Evolutionary conservation across 805 yeast genomes (phyloP).

Genomic region (Kuraishia hungarica): DNA sequence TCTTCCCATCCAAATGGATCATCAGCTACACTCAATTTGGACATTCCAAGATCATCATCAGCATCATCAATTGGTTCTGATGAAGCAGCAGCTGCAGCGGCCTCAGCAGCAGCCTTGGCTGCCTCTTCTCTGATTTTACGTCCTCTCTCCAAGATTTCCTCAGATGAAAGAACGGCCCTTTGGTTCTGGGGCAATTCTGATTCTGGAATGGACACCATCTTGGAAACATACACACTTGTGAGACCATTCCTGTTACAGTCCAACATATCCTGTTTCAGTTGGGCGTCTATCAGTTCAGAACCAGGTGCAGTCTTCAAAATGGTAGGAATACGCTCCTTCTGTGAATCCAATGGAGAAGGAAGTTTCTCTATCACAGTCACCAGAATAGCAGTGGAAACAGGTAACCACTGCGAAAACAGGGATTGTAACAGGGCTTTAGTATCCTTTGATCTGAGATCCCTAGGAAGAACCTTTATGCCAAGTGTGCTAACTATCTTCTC

Average conservation of each 20-base stretch:
- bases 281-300: constrained; percentile 35
- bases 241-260: constrained; percentile 64
- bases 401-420: constrained; percentile 90
- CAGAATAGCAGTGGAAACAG: constrained; percentile 78
- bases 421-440: constrained; percentile 49
- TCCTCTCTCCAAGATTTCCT: constrained; percentile 56
- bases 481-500: constrained; percentile 69
- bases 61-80: constrained; percentile 43
- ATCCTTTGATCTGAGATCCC: constrained; percentile 79
- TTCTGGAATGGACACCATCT: constrained; percentile 79
- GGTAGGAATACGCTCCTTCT: constrained; percentile 58
- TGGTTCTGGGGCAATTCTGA: constrained; percentile 63
- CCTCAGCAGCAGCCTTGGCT: constrained; percentile 51
- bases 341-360: constrained; percentile 80
- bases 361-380: constrained; percentile 77
- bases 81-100: constrained; percentile 31
- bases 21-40: constrained; percentile 13
- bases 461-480: constrained; percentile 56
- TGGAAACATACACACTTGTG: constrained; percentile 74
- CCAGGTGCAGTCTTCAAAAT: constrained; percentile 55
- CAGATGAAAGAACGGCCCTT: constrained; percentile 32
- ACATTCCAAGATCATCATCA: constrained; percentile 22
- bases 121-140: constrained; percentile 61
- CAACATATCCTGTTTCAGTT: constrained; percentile 46
- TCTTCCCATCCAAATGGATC: constrained; percentile 41